Base-by-base conservation (phyloP, 495 filamentous ascomycete genomes). In the Lasiosphaeria hispida region DNA sequence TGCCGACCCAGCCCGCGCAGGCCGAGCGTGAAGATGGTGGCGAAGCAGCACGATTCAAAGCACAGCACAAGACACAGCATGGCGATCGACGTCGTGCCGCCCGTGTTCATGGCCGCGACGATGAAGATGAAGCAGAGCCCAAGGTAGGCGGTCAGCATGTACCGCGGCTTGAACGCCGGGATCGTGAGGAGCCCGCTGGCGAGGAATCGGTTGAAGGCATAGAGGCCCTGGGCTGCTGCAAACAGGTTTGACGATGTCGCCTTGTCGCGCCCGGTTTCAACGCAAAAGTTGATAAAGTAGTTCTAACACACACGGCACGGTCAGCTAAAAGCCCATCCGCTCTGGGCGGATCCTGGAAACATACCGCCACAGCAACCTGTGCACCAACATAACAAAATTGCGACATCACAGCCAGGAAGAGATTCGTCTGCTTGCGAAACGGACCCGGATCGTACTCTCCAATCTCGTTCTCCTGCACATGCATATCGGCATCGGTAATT, bases 351-450 rank as follows among this genome's bases (percentile, higher is more conserved):
- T 30, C 23, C 23, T 30, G 23, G 60, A 9, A 50, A 48, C 80
- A 77, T 14, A 68, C 64, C 11, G 84, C 83, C 51, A 85, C 77
- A 33, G 78, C 83, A 17, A 87, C 84, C 67, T 89, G 85, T 23
- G 84, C 80, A 33, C 86, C 86, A 6, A 83, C 80, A 67, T 87
- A 90, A 66, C 83, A 88, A 70, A 89, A 89, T 65, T 89, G 86
- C 7, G 85, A 78, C 30, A 74, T 76, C 1, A 83, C 78, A 17
- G 82, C 86, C 62, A 80, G 80, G 73, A 88, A 88, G 7, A 90
- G 76, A 13, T 76, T 83, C 64, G 83, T 84, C 60, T 89, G 84
- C 52, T 83, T 83, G 57, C 71, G 65, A 55, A 89, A 72, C 1
- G 84, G 78, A 58, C 78, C 77, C 55, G 74, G 71, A 18, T 79